Evolutionary conservation across 2,329 filamentous ascomycete genomes (phyloP), one percentile per base, ranked within the genome.

Genomic region (Alternaria postmessia): DNA sequence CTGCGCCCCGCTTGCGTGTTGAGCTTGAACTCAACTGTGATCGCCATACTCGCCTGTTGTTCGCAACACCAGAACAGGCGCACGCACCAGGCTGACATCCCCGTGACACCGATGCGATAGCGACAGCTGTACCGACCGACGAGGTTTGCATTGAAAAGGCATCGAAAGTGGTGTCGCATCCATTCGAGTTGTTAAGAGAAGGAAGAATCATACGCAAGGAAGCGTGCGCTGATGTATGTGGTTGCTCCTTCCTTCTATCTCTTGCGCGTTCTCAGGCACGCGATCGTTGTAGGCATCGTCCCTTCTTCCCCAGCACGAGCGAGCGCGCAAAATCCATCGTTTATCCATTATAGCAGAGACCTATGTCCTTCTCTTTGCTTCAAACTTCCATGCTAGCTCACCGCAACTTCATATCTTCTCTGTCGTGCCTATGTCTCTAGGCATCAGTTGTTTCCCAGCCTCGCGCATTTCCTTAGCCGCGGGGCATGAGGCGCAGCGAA

Each of bases 211-310:
- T 59, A 59, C 60, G 65, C 64, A 62, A 57, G 66, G 32, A 46
- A 64, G 59, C 54, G 68, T 69, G 72, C 63, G 69, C 68, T 72
- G 69, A 74, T 77, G 74, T 77, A 77, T 64, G 73, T 76, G 65
- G 61, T 41, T 68, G 70, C 69, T 68, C 63, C 56, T 70, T 75
- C 63, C 51, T 62, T 61, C 61, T 61, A 24, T 26, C 54, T 61
- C 42, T 65, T 59, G 60, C 51, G 30, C 54, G 44, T 54, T 60
- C 64, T 67, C 54, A 64, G 64, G 60, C 70, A 70, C 62, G 67
- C 67, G 41, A 61, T 66, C 54, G 20, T 46, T 56, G 58, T 54
- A 54, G 44, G 52, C 49, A 51, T 47, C 49, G 39, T 48, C 60
- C 55, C 53, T 58, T 64, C 56, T 56, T 58, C 32, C n/a, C 54